A percentile compares a stretch with the other conserved stretches of the same genome.
phyloP scores from a whole-genome alignment of 306 rosid genomes.

The Boehmeria nivea region DNA sequence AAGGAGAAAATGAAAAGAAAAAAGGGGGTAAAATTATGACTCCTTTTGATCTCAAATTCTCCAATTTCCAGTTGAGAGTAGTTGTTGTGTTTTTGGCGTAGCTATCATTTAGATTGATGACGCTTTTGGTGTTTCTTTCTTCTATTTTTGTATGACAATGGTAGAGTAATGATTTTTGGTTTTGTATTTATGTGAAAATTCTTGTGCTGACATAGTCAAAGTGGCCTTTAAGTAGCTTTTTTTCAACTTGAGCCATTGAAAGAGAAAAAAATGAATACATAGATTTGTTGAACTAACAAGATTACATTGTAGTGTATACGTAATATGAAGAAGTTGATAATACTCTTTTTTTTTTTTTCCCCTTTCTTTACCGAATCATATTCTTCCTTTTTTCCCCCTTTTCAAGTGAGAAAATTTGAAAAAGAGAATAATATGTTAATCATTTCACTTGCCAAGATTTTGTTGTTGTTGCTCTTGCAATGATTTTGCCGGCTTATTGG shows the following conservation, averaged over 20 bases:
- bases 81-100: background rate
- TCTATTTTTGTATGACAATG: background rate
- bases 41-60: too few species aligned
- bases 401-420: too few species aligned
- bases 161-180: background rate
- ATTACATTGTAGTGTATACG: background rate
- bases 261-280: background rate
- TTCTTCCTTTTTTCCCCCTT: too few species aligned
- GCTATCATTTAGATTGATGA: background rate
- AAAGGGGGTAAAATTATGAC: too few species aligned
- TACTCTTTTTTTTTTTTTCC: background rate
- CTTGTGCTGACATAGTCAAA: background rate
- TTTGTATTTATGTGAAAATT: background rate
- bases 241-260: background rate
- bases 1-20: too few species aligned
- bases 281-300: background rate
- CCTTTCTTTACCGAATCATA: too few species aligned
- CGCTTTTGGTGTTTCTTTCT: background rate
- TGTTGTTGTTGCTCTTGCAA: background rate
- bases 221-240: background rate
- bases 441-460: background rate
- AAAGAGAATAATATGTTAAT: background rate
- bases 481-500: slow-evolving; percentile 19
- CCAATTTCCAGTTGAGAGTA: too few species aligned
- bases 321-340: background rate